Percentiles rank a stretch among this genome's conserved stretches.
Evolutionary conservation across 2,329 filamentous ascomycete species (phyloP).

Genomic region (Kalmusia sp.): DNA sequence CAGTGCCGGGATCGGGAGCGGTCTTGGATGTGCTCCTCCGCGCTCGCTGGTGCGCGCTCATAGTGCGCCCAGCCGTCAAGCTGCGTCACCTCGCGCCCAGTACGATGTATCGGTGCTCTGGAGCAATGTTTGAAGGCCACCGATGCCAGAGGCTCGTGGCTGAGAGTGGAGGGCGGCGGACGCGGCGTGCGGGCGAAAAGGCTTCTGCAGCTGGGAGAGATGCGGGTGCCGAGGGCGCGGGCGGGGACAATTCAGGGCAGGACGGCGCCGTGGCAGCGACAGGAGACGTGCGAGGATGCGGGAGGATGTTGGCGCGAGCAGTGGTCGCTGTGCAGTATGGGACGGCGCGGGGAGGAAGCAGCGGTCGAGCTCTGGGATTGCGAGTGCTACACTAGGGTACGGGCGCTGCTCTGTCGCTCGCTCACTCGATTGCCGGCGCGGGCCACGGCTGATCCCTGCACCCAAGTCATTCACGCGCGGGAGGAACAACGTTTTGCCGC

Average conservation of each 20-base stretch:
- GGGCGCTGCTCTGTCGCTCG: not conserved
- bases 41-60: conserved; percentile 47
- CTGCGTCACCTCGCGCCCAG: conserved; percentile 35
- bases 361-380: conserved; percentile 7
- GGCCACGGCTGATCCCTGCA: conserved; percentile 14
- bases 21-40: conserved; percentile 46
- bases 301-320: conserved; percentile 14
- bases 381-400: not conserved
- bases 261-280: conserved; percentile 13
- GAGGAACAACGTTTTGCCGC: not conserved
- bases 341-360: conserved; percentile 4
- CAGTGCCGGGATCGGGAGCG: conserved; percentile 31
- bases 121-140: conserved; percentile 14
- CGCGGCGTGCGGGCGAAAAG: conserved; percentile 39
- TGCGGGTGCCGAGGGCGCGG: conserved; percentile 35
- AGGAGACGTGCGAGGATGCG: conserved; percentile 4
- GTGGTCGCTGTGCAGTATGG: conserved; percentile 24
- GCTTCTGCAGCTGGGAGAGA: conserved; percentile 24
- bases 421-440: conserved; percentile 3
- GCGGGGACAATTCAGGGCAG: conserved; percentile 20
- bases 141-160: conserved; percentile 23
- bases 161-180: conserved; percentile 20
- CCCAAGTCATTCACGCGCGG: conserved; percentile 1
- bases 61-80: conserved; percentile 45
- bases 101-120: conserved; percentile 17